phyloP scores from a whole-genome alignment of 768 basidiomycete genomes.

The Kondoa malvinella region DNA sequence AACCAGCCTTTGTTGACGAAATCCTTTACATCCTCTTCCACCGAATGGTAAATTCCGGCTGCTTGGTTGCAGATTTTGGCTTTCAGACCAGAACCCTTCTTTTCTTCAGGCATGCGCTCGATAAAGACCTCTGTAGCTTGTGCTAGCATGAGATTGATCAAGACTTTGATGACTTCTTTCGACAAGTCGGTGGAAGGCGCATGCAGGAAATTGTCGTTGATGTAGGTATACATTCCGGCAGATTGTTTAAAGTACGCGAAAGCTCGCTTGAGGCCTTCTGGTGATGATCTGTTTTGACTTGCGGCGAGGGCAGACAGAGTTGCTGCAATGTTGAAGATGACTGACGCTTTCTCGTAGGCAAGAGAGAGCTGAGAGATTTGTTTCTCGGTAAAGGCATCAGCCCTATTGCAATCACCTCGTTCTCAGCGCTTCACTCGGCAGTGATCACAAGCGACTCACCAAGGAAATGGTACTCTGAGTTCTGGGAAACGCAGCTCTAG shows the following conservation, averaged over 20 bases:
- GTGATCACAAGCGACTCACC: slow-evolving; percentile 32
- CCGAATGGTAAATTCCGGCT: slow-evolving; percentile 56
- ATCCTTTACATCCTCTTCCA: slow-evolving; percentile 87
- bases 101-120: slow-evolving; percentile 68
- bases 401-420: slow-evolving; percentile 32
- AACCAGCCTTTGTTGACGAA: slow-evolving; percentile 93
- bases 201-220: slow-evolving; percentile 98
- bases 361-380: slow-evolving; percentile 86
- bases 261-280: slow-evolving; percentile 79
- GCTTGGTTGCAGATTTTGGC: slow-evolving; percentile 71
- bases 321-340: slow-evolving; percentile 86
- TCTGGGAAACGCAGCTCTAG: slow-evolving; percentile 93
- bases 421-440: not conserved
- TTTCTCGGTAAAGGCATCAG: slow-evolving; percentile 85
- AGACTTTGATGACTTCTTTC: slow-evolving; percentile 82
- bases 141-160: slow-evolving; percentile 69
- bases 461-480: slow-evolving; percentile 86
- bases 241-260: slow-evolving; percentile 80
- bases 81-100: slow-evolving; percentile 54
- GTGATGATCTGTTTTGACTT: slow-evolving; percentile 66
- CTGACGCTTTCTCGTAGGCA: slow-evolving; percentile 93
- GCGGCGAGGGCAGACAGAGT: slow-evolving; percentile 84
- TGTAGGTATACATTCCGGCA: slow-evolving; percentile 93
- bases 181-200: slow-evolving; percentile 89
- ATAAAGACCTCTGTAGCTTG: slow-evolving; percentile 94